These are phyloP conservation scores for Kwoniella shandongensis DNA, from an alignment of 768 basidiomycete species.

Conservation along the genomic window DNA sequence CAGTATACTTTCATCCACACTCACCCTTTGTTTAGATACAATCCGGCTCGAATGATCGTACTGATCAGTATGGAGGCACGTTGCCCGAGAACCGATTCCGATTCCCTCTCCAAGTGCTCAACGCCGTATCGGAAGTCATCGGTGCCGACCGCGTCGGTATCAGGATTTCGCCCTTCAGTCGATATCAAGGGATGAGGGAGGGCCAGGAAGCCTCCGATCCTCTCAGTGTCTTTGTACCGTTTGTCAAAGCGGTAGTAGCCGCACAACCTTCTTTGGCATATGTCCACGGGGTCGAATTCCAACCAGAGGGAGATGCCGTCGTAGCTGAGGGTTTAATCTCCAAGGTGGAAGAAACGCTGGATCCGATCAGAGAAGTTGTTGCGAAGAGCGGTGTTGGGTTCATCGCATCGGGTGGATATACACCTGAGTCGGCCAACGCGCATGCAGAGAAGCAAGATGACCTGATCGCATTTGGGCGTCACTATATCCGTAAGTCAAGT, in stretches of 20 bases:
- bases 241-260: constrained; percentile 1
- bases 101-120: constrained; percentile 62
- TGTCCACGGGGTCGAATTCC: constrained; percentile 11
- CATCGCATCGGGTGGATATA: constrained; percentile 15
- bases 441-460: constrained; percentile 9
- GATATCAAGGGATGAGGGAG: constrained; percentile 55
- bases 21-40: no score
- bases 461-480: constrained; percentile 16
- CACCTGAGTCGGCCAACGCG: constrained; percentile 1
- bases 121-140: constrained; percentile 59
- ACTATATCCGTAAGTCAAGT: constrained; percentile 11
- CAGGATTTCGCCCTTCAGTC: constrained; percentile 64
- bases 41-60: constrained; percentile 60
- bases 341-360: constrained; percentile 2
- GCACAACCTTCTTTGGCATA: constrained; percentile 10
- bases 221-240: background rate
- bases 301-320: constrained; percentile 2
- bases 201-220: no score
- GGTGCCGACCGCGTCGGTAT: constrained; percentile 61
- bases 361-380: background rate
- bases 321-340: background rate
- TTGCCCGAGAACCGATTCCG: constrained; percentile 61
- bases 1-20: no score
- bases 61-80: constrained; percentile 68
- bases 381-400: background rate